phyloP scores from a whole-genome alignment of 257 asterid species.

The Gentiana macrophylla region DNA sequence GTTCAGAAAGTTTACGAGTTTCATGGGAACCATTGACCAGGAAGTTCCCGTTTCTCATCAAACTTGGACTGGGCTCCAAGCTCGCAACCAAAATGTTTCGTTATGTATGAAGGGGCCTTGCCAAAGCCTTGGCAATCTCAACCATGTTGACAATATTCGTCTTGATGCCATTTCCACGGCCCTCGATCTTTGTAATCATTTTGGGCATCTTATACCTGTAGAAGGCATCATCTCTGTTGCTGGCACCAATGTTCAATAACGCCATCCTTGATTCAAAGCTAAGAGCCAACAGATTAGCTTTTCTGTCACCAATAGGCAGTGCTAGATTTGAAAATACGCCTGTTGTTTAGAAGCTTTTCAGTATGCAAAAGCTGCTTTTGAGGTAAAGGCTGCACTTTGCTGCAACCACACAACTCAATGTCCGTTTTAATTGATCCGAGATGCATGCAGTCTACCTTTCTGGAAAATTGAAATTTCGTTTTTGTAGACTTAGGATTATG shows the following conservation, averaged over 20 bases:
- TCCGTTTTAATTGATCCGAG: slow-evolving; percentile 15
- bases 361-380: slow-evolving; percentile 12
- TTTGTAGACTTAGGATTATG: slow-evolving; percentile 28
- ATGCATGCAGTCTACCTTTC: slow-evolving; percentile 27
- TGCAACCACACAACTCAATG: slow-evolving; percentile 15
- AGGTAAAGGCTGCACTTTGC: slow-evolving; percentile 12
- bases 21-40: slow-evolving; percentile 37
- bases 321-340: not conserved
- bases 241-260: slow-evolving; percentile 32
- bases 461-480: slow-evolving; percentile 13
- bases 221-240: slow-evolving; percentile 43
- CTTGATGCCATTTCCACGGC: slow-evolving; percentile 41
- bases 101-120: slow-evolving; percentile 36
- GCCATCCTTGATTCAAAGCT: slow-evolving; percentile 21
- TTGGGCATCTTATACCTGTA: slow-evolving; percentile 42
- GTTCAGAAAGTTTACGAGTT: slow-evolving; percentile 33
- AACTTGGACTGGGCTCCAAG: slow-evolving; percentile 43
- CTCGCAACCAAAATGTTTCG: slow-evolving; percentile 32
- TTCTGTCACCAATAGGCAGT: slow-evolving; percentile 10
- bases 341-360: slow-evolving; percentile 9
- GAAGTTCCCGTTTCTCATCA: slow-evolving; percentile 37
- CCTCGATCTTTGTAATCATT: slow-evolving; percentile 35
- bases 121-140: slow-evolving; percentile 35
- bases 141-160: slow-evolving; percentile 35
- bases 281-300: not conserved